Evolutionary conservation across 805 yeast species (phyloP), one percentile per base, ranked within the genome.

Genomic region (Pichia nakasei): DNA sequence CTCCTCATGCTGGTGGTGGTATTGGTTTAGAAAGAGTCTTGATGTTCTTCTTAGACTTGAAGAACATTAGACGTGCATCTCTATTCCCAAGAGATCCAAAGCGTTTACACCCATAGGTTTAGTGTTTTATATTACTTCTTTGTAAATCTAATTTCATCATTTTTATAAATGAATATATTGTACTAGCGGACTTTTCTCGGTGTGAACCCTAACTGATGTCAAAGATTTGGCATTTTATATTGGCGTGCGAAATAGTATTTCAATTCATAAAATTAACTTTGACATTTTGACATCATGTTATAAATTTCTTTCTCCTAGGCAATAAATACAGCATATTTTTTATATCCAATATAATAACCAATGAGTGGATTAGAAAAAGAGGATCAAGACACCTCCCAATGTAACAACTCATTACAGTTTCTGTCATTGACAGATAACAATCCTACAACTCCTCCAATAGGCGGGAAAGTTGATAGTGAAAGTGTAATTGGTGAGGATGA

Each of bases 1-100:
- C 96, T 51, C 98, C 99, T 40, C 99, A 93, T 60, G 99, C 96
- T 31, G 99, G 99, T 65, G 99, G 98, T 71, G 99, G 99, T 68
- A 93, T 93, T 63, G 99, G 99, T 60, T 71, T 93, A 54, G 99
- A 93, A 71, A 85, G 99, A 73, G 98, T 93, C 31, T 87, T 93
- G 51, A 93, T 93, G 98, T 93, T 93, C 77, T 93, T 76, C 80
- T 76, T 93, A 64, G 98, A 88, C 61, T 76, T 93, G 72, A 91
- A 91, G 73, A 93, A 93, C 72, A 93, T 93, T 55, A 84, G 99
- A 69, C 82, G 98, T 64, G 97, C 99, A n/a, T 83, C 96, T 12
- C 70, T 91, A 63, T 93, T 93, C 93, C 99, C 99, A 63, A 85
- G 99, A 73, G 99, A 93, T 67, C 98, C 98, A 53, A 82, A 70